These are phyloP conservation scores for Clarireedia homoeocarpa DNA, from an alignment of 2,329 filamentous ascomycete genomes.

Conservation along the genomic window DNA sequence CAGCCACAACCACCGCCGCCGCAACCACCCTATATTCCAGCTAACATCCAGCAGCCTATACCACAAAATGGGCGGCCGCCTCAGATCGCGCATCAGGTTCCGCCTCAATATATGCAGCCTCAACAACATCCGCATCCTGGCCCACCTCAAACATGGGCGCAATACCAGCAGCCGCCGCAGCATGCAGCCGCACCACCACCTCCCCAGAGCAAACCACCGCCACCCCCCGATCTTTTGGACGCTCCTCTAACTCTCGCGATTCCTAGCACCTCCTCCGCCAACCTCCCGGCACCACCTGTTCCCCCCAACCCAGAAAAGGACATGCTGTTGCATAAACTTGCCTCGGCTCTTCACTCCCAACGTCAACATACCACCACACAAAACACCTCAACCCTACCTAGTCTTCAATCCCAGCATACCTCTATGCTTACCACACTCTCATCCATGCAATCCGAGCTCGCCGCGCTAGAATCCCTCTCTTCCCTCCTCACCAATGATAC, in stretches of 20 bases:
- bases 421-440: constrained; percentile 66
- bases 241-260: constrained; percentile 43
- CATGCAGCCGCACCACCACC: constrained; percentile 24
- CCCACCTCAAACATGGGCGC: constrained; percentile 17
- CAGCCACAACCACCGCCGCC: constrained; percentile 10
- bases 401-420: constrained; percentile 68
- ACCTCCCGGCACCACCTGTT: constrained; percentile 69
- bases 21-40: constrained; percentile 7
- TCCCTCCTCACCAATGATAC: constrained; percentile 69
- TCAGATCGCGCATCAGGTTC: constrained; percentile 13
- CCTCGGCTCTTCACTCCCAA: constrained; percentile 58
- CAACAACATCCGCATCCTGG: constrained; percentile 16
- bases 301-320: constrained; percentile 96
- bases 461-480: constrained; percentile 62
- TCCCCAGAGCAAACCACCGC: constrained; percentile 30
- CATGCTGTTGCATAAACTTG: constrained; percentile 70
- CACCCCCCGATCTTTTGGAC: constrained; percentile 45
- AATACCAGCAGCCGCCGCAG: constrained; percentile 26
- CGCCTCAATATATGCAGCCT: constrained; percentile 18
- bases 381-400: constrained; percentile 65
- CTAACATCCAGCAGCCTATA: constrained; percentile 11
- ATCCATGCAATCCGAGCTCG: constrained; percentile 65
- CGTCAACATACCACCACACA: constrained; percentile 63
- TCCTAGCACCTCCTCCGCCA: constrained; percentile 35
- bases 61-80: constrained; percentile 13